Conservation (phyloP, 2,329 filamentous ascomycete genomes). For the Pseudogymnoascus pannorum region DNA sequence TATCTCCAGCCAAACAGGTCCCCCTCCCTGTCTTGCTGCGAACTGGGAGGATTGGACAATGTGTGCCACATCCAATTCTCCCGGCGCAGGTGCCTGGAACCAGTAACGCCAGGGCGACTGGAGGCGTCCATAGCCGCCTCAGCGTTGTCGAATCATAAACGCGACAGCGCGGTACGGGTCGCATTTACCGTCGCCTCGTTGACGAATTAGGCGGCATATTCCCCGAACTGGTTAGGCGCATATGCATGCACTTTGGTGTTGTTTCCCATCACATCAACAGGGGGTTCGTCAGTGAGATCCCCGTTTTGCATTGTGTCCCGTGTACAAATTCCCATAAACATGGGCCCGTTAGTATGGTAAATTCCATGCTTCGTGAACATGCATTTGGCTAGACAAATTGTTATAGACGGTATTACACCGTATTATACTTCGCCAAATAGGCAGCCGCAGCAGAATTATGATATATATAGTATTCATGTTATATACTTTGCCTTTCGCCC, state of each 20-base stretch:
- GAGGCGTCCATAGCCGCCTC: conserved; percentile 4
- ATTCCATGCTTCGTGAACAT: not conserved
- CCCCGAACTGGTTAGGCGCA: not conserved
- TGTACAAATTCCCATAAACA: not conserved
- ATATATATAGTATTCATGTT: not conserved
- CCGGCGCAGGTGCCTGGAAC: not conserved
- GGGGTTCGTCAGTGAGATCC: not conserved
- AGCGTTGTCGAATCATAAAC: not conserved
- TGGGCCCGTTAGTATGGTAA: not conserved
- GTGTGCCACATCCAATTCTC: not conserved
- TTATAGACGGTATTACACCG: not conserved
- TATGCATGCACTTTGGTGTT: conserved; percentile 7
- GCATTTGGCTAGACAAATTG: not conserved
- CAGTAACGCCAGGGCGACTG: not conserved
- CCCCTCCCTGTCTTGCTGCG: not conserved
- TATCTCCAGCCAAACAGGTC: conserved; percentile 1
- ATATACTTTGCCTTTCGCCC: not conserved
- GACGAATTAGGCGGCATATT: not conserved
- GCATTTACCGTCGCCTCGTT: not conserved
- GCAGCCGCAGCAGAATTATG: not conserved
- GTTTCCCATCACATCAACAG: conserved; percentile 7
- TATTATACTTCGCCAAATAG: not conserved
- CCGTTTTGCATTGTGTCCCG: not conserved
- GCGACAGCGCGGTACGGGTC: conserved; percentile 1
- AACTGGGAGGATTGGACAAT: not conserved